Conservation (phyloP, 2,329 filamentous ascomycete species). For the Trichoderma lentiforme region DNA sequence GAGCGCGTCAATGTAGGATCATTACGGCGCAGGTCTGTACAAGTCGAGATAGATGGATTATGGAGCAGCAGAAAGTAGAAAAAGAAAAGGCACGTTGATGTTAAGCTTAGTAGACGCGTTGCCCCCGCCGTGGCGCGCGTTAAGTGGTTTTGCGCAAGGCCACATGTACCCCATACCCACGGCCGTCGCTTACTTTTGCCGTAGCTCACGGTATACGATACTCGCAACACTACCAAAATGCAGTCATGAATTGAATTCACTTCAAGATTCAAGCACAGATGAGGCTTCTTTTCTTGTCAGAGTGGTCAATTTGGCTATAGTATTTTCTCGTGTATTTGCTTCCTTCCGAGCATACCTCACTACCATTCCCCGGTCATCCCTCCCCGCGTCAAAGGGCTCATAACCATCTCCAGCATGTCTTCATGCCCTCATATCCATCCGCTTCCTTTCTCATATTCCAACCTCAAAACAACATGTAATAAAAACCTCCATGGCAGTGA, state of each 20-base stretch:
- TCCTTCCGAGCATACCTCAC: not conserved
- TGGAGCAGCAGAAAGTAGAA: not conserved
- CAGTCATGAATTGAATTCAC: not conserved
- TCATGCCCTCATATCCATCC: not conserved
- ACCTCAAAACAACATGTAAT: not conserved
- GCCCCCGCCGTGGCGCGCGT: constrained; percentile 29
- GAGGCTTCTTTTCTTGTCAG: not conserved
- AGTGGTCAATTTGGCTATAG: not conserved
- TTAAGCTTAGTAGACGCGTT: constrained; percentile 24
- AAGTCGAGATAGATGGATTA: not conserved
- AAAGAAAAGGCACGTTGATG: not conserved
- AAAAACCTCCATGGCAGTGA: not conserved
- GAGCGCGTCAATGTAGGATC: not conserved
- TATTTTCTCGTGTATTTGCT: not conserved
- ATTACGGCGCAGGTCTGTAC: not conserved
- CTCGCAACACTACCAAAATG: not conserved
- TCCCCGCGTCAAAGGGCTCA: not conserved
- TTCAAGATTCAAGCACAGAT: not conserved
- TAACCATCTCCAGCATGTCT: not conserved
- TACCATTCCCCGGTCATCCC: not conserved
- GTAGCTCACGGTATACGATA: not conserved
- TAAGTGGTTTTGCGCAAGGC: constrained; percentile 25
- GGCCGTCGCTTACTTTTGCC: not conserved
- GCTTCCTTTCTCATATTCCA: not conserved
- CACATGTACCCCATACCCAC: not conserved